Percentiles rank a stretch among this genome's conserved stretches.
These are phyloP conservation scores for Starmerella scarabaei DNA, from an alignment of 805 yeast species.

Conservation along the genomic window DNA sequence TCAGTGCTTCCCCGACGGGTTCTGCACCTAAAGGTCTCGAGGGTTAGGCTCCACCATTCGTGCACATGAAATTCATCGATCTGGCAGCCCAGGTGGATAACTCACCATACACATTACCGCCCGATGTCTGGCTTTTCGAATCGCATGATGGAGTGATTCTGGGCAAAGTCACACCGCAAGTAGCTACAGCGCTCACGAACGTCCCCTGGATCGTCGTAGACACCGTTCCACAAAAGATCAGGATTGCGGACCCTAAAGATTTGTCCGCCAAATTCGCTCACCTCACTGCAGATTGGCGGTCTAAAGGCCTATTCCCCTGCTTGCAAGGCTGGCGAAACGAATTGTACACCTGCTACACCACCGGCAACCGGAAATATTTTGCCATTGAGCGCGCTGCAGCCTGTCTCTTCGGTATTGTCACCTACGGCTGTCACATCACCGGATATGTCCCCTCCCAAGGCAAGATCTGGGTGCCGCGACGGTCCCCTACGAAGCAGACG, in stretches of 20 bases:
- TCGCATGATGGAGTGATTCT: slow-evolving; percentile 25
- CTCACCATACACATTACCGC: slow-evolving; percentile 9
- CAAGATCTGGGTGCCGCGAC: slow-evolving; percentile 67
- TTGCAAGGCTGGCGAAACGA: slow-evolving; percentile 68
- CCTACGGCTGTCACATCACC: slow-evolving; percentile 80
- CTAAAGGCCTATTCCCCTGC: slow-evolving; percentile 18
- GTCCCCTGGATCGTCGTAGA: slow-evolving; percentile 7
- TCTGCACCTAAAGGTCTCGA: too few species aligned
- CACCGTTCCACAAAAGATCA: slow-evolving; percentile 1
- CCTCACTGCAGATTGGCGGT: slow-evolving; percentile 21
- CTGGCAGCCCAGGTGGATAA: slow-evolving; percentile 12
- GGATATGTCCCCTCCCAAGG: slow-evolving; percentile 39
- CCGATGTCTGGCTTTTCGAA: slow-evolving; percentile 21
- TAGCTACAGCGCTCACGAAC: slow-evolving; percentile 6
- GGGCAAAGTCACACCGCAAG: slow-evolving; percentile 16
- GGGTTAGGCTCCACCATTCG: too few species aligned
- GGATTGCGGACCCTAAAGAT: slow-evolving; percentile 3
- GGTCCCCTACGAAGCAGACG: slow-evolving; percentile 68
- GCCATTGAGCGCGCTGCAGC: slow-evolving; percentile 70
- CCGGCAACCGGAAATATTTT: slow-evolving; percentile 44
- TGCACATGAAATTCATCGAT: slow-evolving; percentile 6
- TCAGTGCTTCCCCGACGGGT: too few species aligned
- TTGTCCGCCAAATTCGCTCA: slow-evolving; percentile 11
- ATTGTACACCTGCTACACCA: slow-evolving; percentile 56
- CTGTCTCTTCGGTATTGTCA: slow-evolving; percentile 68